A percentile compares a stretch with the other conserved stretches of the same genome.
phyloP scores from a whole-genome alignment of 108 stramenopile species.

The Nannochloropsis gaditana region DNA sequence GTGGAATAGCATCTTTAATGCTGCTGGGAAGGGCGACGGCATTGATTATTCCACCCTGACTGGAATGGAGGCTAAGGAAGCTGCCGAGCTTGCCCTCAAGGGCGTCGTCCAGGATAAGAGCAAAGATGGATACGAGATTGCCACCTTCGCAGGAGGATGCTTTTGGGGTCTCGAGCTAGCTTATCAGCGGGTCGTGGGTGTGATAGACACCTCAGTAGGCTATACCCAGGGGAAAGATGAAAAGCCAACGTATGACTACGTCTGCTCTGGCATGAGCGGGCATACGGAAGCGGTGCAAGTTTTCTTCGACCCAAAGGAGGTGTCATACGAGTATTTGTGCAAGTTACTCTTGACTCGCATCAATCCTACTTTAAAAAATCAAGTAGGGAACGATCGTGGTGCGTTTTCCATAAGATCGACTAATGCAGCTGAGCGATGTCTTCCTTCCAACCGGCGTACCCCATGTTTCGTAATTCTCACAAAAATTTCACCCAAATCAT shows the following conservation, averaged over 20 bases:
- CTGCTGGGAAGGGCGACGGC: not conserved
- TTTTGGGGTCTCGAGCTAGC: constrained; percentile 73
- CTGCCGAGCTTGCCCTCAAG: not conserved
- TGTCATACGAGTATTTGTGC: constrained; percentile 15
- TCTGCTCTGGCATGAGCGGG: constrained; percentile 67
- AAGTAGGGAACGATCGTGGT: constrained; percentile 13
- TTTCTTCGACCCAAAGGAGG: not conserved
- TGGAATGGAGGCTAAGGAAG: not conserved
- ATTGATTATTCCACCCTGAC: not conserved
- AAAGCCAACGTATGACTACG: constrained; percentile 67
- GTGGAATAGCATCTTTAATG: constrained; percentile 13
- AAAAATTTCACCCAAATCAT: too few relatives aligned
- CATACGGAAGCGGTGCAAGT: constrained; percentile 86
- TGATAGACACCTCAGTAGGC: constrained; percentile 66
- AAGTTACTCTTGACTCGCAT: constrained; percentile 5
- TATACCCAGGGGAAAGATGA: constrained; percentile 66
- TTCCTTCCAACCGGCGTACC: too few relatives aligned
- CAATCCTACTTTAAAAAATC: constrained; percentile 20
- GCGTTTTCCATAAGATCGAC: not conserved
- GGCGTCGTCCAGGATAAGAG: constrained; percentile 29
- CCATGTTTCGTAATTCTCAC: too few relatives aligned
- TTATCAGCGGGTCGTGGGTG: constrained; percentile 52
- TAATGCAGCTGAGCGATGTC: too few relatives aligned
- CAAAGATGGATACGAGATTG: constrained; percentile 39
- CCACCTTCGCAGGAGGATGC: constrained; percentile 77